phyloP scores from a whole-genome alignment of 2,329 filamentous ascomycete genomes.

The Trematosphaeria pertusa region DNA sequence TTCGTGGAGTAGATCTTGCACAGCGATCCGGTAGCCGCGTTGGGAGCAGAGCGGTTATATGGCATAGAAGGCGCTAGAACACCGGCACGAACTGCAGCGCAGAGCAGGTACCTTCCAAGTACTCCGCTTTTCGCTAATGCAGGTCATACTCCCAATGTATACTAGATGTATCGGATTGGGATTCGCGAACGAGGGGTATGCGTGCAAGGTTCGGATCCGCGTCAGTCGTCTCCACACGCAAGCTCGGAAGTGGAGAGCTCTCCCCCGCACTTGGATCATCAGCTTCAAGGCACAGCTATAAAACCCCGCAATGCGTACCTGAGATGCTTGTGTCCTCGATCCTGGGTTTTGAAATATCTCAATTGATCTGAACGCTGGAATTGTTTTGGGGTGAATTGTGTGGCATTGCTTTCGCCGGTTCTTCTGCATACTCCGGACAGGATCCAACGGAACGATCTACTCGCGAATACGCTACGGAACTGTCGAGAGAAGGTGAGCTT shows the following conservation, averaged over 20 bases:
- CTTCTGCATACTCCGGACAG: no score
- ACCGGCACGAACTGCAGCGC: background rate
- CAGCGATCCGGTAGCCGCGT: no score
- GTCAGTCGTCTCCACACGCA: constrained; percentile 30
- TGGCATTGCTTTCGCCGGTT: no score
- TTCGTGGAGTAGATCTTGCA: constrained; percentile 56
- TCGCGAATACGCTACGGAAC: no score
- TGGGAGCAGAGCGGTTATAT: background rate
- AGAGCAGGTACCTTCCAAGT: background rate
- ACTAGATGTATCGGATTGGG: constrained; percentile 11
- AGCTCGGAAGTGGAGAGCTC: constrained; percentile 23
- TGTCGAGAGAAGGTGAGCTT: no score
- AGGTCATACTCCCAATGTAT: constrained; percentile 8
- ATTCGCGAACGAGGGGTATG: constrained; percentile 11
- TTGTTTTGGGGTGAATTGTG: background rate
- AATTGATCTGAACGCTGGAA: background rate
- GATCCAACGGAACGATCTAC: no score
- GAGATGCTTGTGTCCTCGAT: no score
- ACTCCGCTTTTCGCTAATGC: constrained; percentile 1
- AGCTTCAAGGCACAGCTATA: constrained; percentile 27
- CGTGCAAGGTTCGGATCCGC: constrained; percentile 32
- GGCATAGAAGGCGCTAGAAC: background rate
- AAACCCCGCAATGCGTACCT: constrained; percentile 24
- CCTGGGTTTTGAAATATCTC: no score
- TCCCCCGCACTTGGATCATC: constrained; percentile 39